Conservation (phyloP, 169 alveolate genomes). For the Haemoproteus tartakovskyi region DNA sequence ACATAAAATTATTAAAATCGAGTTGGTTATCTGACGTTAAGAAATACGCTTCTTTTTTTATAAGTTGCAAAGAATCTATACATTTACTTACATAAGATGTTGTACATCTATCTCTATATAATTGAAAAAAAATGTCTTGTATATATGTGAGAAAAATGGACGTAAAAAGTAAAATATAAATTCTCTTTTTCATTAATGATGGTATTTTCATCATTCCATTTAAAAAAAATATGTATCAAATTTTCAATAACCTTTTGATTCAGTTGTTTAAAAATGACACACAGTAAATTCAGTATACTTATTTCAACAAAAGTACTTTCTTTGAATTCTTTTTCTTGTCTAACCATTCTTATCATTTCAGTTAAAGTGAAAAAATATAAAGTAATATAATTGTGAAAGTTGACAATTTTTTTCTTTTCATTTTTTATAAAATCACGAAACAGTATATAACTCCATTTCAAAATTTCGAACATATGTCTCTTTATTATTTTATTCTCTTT, state of each 20-base stretch:
- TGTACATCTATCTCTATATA: constrained; percentile 45
- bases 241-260: constrained; percentile 5
- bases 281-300: constrained; percentile 17
- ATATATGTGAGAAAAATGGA: constrained; percentile 33
- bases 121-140: constrained; percentile 32
- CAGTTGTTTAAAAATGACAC: constrained; percentile 19
- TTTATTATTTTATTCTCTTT: too few relatives aligned
- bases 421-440: constrained; percentile 20
- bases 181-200: constrained; percentile 31
- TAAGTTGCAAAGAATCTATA: constrained; percentile 32
- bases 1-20: constrained; percentile 53
- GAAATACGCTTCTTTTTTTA: constrained; percentile 1
- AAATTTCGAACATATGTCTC: neutral
- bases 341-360: constrained; percentile 15
- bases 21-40: constrained; percentile 5
- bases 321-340: constrained; percentile 6
- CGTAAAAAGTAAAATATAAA: constrained; percentile 15
- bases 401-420: constrained; percentile 21
- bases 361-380: constrained; percentile 18
- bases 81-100: constrained; percentile 30
- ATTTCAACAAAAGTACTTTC: neutral
- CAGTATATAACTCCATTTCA: neutral
- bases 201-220: constrained; percentile 16
- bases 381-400: constrained; percentile 9
- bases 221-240: constrained; percentile 34